phyloP scores from a whole-genome alignment of 805 yeast genomes.

The Brettanomyces nanus region DNA sequence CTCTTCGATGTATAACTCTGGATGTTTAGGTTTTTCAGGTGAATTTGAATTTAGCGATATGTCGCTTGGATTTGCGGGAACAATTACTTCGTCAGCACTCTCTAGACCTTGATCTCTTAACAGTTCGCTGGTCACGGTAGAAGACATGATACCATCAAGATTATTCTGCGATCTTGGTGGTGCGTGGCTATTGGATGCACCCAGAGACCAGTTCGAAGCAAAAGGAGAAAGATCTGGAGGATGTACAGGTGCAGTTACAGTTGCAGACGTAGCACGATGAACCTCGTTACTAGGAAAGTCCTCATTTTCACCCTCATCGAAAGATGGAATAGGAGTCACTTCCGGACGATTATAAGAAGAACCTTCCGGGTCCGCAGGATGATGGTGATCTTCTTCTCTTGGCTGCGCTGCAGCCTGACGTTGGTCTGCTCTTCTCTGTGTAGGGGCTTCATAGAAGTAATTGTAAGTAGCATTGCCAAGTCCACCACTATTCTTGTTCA shows the following conservation, averaged over 20 bases:
- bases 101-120: not conserved
- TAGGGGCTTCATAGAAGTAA: constrained; percentile 21
- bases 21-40: constrained; percentile 1
- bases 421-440: constrained; percentile 7
- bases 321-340: no score
- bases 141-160: not conserved
- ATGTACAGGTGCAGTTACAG: no score
- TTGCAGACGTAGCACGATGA: no score
- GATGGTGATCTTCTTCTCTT: not conserved
- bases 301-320: no score
- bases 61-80: constrained; percentile 3
- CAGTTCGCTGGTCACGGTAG: constrained; percentile 5
- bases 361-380: not conserved
- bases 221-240: constrained; percentile 17
- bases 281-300: no score
- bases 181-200: constrained; percentile 6
- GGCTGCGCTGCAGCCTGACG: not conserved
- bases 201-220: constrained; percentile 23
- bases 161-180: not conserved
- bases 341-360: no score
- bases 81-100: constrained; percentile 12
- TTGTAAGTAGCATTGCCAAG: constrained; percentile 18
- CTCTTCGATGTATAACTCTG: constrained; percentile 56
- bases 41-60: not conserved
- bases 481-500: constrained; percentile 24